A percentile compares a stretch with the other conserved stretches of the same genome.
These are phyloP conservation scores for Microcera coccophila DNA, from an alignment of 2,329 filamentous ascomycete genomes.

Conservation along the genomic window DNA sequence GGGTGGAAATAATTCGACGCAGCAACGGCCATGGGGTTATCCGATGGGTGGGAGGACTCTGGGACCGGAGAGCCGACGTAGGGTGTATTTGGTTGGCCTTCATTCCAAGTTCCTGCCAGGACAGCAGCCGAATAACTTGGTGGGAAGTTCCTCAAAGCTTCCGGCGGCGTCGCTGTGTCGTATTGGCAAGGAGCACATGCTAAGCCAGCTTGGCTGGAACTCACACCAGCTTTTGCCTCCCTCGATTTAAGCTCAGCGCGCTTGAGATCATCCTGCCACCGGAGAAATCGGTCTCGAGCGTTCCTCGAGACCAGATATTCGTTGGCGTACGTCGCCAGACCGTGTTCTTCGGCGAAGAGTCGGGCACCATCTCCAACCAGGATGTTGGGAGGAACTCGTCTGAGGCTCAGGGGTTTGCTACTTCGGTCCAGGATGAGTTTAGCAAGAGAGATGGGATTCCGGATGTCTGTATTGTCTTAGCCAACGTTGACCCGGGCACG, in stretches of 20 bases:
- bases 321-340: conserved; percentile 68
- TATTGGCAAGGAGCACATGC: conserved; percentile 30
- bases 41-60: conserved; percentile 15
- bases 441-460: conserved; percentile 86
- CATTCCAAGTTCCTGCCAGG: conserved; percentile 57
- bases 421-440: conserved; percentile 77
- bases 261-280: conserved; percentile 73
- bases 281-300: conserved; percentile 71
- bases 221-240: conserved; percentile 20
- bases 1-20: conserved; percentile 18
- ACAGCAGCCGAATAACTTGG: conserved; percentile 54
- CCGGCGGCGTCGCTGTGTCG: conserved; percentile 29
- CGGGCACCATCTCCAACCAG: conserved; percentile 82
- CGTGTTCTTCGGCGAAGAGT: conserved; percentile 77
- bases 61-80: conserved; percentile 27
- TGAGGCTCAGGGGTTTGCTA: conserved; percentile 71
- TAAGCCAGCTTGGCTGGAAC: conserved; percentile 11
- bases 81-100: conserved; percentile 60
- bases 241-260: conserved; percentile 50
- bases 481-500: neutral
- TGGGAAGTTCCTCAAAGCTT: conserved; percentile 23
- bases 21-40: conserved; percentile 1
- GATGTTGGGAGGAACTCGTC: conserved; percentile 87
- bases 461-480: conserved; percentile 61
- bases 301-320: conserved; percentile 76